These are phyloP conservation scores for Mariannaea sp. DNA, from an alignment of 2,329 filamentous ascomycete genomes.

Conservation along the genomic window DNA sequence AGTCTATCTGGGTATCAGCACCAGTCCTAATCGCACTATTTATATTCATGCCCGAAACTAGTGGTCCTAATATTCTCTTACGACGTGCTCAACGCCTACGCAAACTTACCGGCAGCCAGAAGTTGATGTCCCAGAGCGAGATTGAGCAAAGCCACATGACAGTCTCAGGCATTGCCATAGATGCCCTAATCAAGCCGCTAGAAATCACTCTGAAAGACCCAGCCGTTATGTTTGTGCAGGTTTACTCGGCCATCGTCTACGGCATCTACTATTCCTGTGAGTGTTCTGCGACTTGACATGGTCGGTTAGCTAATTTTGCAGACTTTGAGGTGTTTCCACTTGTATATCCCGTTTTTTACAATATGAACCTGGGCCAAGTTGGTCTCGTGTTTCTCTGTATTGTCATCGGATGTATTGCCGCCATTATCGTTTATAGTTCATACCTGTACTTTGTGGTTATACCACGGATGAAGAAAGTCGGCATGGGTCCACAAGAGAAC, in stretches of 20 bases:
- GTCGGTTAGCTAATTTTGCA: too few relatives aligned
- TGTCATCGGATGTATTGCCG: neutral
- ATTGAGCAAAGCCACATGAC: neutral
- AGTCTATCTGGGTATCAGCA: conserved; percentile 49
- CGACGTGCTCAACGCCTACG: neutral
- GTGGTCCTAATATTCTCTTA: neutral
- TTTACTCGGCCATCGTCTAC: conserved; percentile 66
- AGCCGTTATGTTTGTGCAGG: conserved; percentile 63
- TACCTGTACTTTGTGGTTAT: too few relatives aligned
- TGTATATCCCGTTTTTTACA: conserved; percentile 63
- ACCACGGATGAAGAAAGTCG: too few relatives aligned
- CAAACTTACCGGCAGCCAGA: neutral
- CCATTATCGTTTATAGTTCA: too few relatives aligned
- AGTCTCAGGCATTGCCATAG: neutral
- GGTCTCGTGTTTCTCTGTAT: conserved; percentile 66
- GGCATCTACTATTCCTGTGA: conserved; percentile 61
- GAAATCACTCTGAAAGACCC: conserved; percentile 66
- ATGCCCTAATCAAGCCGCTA: neutral
- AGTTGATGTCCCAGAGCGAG: neutral
- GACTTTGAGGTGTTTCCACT: conserved; percentile 68
- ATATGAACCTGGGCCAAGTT: conserved; percentile 61
- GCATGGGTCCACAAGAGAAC: too few relatives aligned
- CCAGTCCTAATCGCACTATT: neutral
- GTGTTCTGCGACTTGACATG: too few relatives aligned
- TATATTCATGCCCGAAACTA: neutral